These are phyloP conservation scores for Solanum sejunctum DNA, from an alignment of 257 asterid species.

Conservation along the genomic window DNA sequence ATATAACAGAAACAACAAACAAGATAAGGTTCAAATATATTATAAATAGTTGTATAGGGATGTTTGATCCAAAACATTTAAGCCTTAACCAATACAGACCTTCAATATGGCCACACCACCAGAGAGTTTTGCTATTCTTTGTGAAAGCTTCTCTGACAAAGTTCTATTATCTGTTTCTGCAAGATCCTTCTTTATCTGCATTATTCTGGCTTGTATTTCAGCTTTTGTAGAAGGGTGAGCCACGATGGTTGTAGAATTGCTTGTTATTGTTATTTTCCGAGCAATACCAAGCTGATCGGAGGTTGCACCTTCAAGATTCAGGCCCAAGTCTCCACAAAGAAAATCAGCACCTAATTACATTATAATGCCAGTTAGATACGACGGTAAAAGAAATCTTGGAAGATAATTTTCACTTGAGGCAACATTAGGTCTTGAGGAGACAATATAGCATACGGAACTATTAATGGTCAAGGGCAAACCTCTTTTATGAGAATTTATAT, in stretches of 20 bases:
- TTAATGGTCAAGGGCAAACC: not conserved
- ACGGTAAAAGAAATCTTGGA: not conserved
- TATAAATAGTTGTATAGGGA: not conserved
- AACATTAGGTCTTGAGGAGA: not conserved
- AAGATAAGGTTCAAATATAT: not conserved
- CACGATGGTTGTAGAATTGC: conserved; percentile 60
- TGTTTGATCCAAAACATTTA: not conserved
- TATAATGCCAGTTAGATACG: not conserved
- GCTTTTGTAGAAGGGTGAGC: conserved; percentile 90
- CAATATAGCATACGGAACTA: not conserved
- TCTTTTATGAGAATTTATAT: not conserved
- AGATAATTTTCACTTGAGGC: not conserved
- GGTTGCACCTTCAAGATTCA: conserved; percentile 62
- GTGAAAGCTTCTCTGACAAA: conserved; percentile 57
- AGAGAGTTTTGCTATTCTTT: conserved; percentile 83
- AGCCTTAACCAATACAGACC: conserved; percentile 12
- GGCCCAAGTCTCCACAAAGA: conserved; percentile 80
- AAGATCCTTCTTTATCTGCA: conserved; percentile 86
- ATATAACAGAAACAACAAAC: not conserved
- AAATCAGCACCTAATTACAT: conserved; percentile 79
- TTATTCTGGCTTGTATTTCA: conserved; percentile 85
- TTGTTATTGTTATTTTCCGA: conserved; percentile 55
- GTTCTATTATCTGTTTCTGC: conserved; percentile 65
- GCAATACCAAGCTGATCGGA: conserved; percentile 99
- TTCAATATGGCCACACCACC: conserved; percentile 81